Percentiles rank a stretch among this genome's conserved stretches.
Conservation (phyloP, 148 eudicot genomes). For the Dianthus caryophyllus region DNA sequence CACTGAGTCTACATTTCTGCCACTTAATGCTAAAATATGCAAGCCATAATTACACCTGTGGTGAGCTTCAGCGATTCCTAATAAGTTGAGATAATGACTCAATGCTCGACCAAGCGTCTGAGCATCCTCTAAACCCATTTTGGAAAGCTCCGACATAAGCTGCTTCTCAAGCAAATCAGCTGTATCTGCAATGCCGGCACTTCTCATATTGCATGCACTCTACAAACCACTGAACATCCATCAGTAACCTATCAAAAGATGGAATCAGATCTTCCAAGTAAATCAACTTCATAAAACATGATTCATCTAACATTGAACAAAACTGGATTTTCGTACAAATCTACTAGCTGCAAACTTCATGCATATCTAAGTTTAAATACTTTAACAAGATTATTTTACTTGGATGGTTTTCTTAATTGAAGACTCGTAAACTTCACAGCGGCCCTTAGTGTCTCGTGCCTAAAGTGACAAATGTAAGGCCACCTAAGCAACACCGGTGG, state of each 20-base stretch:
- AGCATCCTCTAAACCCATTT: conserved; percentile 79
- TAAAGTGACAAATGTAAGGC: neutral
- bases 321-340: neutral
- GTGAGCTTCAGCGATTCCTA: conserved; percentile 90
- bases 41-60: conserved; percentile 47
- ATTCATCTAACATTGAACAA: neutral
- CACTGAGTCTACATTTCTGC: neutral
- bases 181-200: conserved; percentile 62
- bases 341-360: neutral
- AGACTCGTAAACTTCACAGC: neutral
- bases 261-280: neutral
- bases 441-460: neutral
- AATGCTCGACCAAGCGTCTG: conserved; percentile 60
- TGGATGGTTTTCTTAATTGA: neutral
- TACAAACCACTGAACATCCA: conserved; percentile 24
- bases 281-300: neutral
- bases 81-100: conserved; percentile 71
- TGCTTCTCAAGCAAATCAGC: conserved; percentile 81
- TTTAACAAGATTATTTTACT: conserved; percentile 2
- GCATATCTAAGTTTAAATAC: neutral
- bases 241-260: neutral
- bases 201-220: conserved; percentile 86
- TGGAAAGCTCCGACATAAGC: conserved; percentile 63
- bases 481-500: neutral
- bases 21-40: neutral